phyloP scores from a whole-genome alignment of 2,329 filamentous ascomycete species.

The Epichloe sylvatica region DNA sequence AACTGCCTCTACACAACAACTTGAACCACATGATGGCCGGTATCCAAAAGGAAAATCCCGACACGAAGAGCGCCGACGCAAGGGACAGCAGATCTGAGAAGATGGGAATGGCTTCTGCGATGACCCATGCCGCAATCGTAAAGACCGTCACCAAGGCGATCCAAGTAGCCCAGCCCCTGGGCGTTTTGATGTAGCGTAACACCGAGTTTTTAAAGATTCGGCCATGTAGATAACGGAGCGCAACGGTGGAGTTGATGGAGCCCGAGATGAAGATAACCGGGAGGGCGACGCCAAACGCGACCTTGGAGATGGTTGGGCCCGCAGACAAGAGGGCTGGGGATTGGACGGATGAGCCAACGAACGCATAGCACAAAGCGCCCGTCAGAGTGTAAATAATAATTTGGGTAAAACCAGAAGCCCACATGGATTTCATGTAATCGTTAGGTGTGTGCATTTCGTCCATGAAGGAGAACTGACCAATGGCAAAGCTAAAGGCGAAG shows the following conservation, averaged over 20 bases:
- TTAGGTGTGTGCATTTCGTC: conserved; percentile 37
- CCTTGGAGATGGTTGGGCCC: conserved; percentile 41
- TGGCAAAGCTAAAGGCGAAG: conserved; percentile 49
- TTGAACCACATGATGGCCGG: conserved; percentile 28
- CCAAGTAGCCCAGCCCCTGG: conserved; percentile 40
- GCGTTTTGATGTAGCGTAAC: conserved; percentile 33
- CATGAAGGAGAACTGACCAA: conserved; percentile 40
- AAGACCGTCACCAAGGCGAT: conserved; percentile 38
- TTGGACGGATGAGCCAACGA: conserved; percentile 46
- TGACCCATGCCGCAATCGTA: conserved; percentile 53
- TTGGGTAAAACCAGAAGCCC: conserved; percentile 46
- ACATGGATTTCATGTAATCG: conserved; percentile 41
- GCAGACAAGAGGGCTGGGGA: conserved; percentile 57
- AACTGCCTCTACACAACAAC: conserved; percentile 17
- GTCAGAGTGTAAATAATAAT: conserved; percentile 53
- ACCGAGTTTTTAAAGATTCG: conserved; percentile 29
- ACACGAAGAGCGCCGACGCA: conserved; percentile 34
- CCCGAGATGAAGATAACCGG: conserved; percentile 64
- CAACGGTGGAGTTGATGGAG: conserved; percentile 47
- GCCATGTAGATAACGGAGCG: conserved; percentile 32
- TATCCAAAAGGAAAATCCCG: conserved; percentile 22
- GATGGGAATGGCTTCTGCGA: conserved; percentile 58
- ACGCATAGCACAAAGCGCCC: conserved; percentile 55
- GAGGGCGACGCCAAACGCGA: conserved; percentile 56
- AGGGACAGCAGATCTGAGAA: conserved; percentile 53